Conservation (phyloP, 2,329 filamentous ascomycete genomes). For the Colletotrichum sp. region DNA sequence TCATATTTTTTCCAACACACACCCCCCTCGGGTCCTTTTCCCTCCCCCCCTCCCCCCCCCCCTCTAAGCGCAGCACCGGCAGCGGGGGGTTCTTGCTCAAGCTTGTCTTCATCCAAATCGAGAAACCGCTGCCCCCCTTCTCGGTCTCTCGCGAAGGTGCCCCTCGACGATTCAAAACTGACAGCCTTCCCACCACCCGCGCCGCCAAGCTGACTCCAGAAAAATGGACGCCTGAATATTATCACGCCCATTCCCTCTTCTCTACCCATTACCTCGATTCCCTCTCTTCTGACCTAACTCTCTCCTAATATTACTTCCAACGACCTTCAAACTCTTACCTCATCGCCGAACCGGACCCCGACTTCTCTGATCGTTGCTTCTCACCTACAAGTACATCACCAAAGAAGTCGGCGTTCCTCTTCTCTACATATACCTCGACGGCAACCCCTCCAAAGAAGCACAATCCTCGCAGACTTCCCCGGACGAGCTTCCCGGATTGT, state of each 20-base stretch:
- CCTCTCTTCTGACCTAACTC: constrained; percentile 8
- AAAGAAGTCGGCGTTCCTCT: neutral
- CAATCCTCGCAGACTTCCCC: neutral
- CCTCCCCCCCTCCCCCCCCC: neutral
- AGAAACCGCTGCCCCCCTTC: constrained; percentile 5
- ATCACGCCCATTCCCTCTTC: neutral
- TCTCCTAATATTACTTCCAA: constrained; percentile 7
- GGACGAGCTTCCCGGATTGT: neutral
- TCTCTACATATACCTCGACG: neutral
- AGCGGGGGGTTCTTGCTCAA: neutral
- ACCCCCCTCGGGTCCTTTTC: neutral
- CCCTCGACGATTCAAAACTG: constrained; percentile 16
- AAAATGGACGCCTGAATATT: constrained; percentile 10
- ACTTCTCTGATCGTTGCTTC: neutral
- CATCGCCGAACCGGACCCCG: neutral
- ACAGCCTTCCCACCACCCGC: constrained; percentile 16
- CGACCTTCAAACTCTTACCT: constrained; percentile 6
- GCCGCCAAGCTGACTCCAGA: neutral
- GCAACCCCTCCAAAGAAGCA: neutral
- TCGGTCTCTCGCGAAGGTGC: constrained; percentile 5
- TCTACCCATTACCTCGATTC: neutral
- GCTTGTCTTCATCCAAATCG: constrained; percentile 21
- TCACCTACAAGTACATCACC: neutral
- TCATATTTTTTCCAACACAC: neutral
- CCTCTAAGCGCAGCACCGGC: constrained; percentile 13